A percentile compares a stretch with the other conserved stretches of the same genome.
phyloP scores from a whole-genome alignment of 2,329 filamentous ascomycete genomes.

The Xenosphaeropsis pyriputrescens region DNA sequence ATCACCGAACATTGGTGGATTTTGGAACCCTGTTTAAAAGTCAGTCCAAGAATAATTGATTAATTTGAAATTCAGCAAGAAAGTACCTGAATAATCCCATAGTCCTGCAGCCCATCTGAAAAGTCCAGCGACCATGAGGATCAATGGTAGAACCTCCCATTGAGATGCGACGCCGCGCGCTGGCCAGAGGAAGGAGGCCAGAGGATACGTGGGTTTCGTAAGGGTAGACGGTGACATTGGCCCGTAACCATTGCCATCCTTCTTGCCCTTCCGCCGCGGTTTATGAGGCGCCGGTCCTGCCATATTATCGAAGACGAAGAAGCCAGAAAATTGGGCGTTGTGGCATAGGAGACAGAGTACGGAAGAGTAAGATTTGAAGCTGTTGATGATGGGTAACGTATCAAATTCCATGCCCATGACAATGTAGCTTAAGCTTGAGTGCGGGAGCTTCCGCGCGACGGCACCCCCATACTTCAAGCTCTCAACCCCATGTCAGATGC shows the following conservation, averaged over 20 bases:
- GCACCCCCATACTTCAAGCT: too few relatives aligned
- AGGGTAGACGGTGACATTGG: slow-evolving; percentile 3
- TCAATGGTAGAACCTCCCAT: slow-evolving; percentile 82
- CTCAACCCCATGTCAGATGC: too few relatives aligned
- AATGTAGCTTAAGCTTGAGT: too few relatives aligned
- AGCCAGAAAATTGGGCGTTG: too few relatives aligned
- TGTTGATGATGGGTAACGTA: too few relatives aligned
- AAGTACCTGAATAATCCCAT: slow-evolving; percentile 84
- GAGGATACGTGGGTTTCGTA: slow-evolving; percentile 60
- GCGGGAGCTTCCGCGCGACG: too few relatives aligned
- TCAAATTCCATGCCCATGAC: too few relatives aligned
- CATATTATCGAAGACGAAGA: slow-evolving; percentile 19
- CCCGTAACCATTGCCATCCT: slow-evolving; percentile 20
- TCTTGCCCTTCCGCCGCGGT: slow-evolving; percentile 41
- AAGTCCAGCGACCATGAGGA: slow-evolving; percentile 79
- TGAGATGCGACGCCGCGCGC: slow-evolving; percentile 70
- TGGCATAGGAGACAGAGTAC: too few relatives aligned
- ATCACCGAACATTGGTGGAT: slow-evolving; percentile 86
- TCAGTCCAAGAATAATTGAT: slow-evolving; percentile 4
- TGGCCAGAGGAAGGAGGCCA: slow-evolving; percentile 91
- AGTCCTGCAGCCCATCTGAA: slow-evolving; percentile 87
- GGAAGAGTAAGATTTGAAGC: too few relatives aligned
- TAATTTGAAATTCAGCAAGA: background rate
- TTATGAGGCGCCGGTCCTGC: slow-evolving; percentile 37
- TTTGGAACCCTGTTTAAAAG: slow-evolving; percentile 45